Percentiles rank a stretch among this genome's conserved stretches.
These are phyloP conservation scores for Hansenula sp. DNA, from an alignment of 1,139 yeast genomes.

Conservation along the genomic window DNA sequence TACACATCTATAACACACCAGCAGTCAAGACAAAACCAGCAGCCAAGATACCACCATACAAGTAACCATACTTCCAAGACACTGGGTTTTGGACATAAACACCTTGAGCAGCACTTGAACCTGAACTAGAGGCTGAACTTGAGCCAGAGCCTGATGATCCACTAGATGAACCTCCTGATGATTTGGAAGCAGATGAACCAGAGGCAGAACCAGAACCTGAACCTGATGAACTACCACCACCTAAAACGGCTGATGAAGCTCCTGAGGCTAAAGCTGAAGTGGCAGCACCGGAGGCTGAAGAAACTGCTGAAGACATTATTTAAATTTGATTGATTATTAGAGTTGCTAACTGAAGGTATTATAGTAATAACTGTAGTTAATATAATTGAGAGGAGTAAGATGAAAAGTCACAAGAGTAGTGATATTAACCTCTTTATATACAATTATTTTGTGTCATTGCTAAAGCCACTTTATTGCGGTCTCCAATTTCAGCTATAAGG, in stretches of 20 bases:
- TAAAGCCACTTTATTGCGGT: neutral
- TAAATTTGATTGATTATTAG: no score
- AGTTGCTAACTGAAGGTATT: no score
- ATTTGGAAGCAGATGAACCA: slow-evolving; percentile 5
- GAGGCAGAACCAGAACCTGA: slow-evolving; percentile 6
- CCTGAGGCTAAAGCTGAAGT: slow-evolving; percentile 9
- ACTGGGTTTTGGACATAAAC: slow-evolving; percentile 5
- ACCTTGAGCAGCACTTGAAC: slow-evolving; percentile 2
- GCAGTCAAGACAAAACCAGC: slow-evolving; percentile 2
- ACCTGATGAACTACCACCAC: slow-evolving; percentile 4
- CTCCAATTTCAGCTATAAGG: neutral
- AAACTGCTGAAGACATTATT: neutral
- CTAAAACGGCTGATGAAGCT: slow-evolving; percentile 8
- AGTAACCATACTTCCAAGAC: slow-evolving; percentile 3
- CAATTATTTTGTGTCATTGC: neutral
- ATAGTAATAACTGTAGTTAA: no score
- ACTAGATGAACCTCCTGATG: neutral
- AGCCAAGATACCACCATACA: slow-evolving; percentile 4
- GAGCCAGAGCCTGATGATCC: neutral
- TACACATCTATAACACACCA: neutral
- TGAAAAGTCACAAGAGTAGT: no score
- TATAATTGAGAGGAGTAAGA: no score
- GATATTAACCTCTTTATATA: neutral
- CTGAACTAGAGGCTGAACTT: neutral
- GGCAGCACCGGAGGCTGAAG: slow-evolving; percentile 1